A percentile compares a stretch with the other conserved stretches of the same genome.
Evolutionary conservation across 768 basidiomycete genomes (phyloP).

Genomic region (Leucosporidium creatinivorum): DNA sequence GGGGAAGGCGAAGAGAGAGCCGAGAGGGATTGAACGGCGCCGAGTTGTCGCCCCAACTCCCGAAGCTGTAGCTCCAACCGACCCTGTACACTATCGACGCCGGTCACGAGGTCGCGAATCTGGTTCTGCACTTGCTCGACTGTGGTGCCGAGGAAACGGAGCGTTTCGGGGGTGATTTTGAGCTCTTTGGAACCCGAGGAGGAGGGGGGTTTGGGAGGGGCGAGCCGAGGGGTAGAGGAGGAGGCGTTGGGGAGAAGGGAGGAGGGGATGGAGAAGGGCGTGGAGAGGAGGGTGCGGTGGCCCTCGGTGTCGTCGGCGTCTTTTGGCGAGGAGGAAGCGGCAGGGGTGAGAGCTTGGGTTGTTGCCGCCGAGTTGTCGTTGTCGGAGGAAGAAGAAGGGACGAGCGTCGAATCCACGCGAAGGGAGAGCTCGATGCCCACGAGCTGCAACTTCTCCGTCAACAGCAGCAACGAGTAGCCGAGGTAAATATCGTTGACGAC

Average conservation of each 20-base stretch:
- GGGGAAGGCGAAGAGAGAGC: no score
- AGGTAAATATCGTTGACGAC: slow-evolving; percentile 81
- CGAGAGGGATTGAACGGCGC: slow-evolving; percentile 56
- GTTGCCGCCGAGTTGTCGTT: no score
- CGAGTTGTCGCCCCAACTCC: slow-evolving; percentile 61
- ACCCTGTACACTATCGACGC: slow-evolving; percentile 50
- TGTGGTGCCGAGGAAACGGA: slow-evolving; percentile 61
- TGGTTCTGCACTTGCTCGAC: slow-evolving; percentile 52
- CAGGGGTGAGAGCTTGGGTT: slow-evolving; percentile 27
- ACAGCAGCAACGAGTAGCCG: slow-evolving; percentile 73
- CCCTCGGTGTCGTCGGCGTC: slow-evolving; percentile 38
- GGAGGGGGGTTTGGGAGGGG: background rate
- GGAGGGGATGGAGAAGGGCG: slow-evolving; percentile 51
- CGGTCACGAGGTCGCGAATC: slow-evolving; percentile 55
- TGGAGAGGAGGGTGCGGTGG: slow-evolving; percentile 46
- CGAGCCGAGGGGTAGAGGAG: slow-evolving; percentile 31
- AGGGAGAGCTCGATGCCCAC: slow-evolving; percentile 65
- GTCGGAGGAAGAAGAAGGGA: slow-evolving; percentile 47
- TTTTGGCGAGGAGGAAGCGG: slow-evolving; percentile 41
- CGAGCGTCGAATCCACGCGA: slow-evolving; percentile 51
- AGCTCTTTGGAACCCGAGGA: slow-evolving; percentile 45
- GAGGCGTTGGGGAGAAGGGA: slow-evolving; percentile 21
- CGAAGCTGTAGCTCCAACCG: slow-evolving; percentile 60
- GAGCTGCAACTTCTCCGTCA: slow-evolving; percentile 68
- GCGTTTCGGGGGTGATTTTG: slow-evolving; percentile 64